phyloP scores from a whole-genome alignment of 2,329 filamentous ascomycete genomes.

The Claviceps sp. region DNA sequence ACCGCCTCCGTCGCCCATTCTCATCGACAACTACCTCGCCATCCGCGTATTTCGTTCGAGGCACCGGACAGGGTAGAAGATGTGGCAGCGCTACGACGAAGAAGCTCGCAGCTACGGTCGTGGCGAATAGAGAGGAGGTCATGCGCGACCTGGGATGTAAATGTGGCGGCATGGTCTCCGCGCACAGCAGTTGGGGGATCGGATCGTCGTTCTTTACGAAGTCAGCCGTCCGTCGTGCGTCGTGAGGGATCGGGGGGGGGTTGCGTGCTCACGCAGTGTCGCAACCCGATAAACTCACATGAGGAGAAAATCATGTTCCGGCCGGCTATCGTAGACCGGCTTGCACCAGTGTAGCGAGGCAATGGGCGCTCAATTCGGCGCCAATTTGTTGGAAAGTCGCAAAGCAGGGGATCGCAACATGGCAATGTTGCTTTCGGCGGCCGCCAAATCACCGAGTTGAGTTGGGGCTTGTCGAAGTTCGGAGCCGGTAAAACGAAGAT shows the following conservation, averaged over 20 bases:
- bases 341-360: not conserved
- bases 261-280: too few species aligned
- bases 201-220: conserved; percentile 2
- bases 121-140: conserved; percentile 88
- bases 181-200: not conserved
- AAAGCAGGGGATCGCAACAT: not conserved
- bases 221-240: not conserved
- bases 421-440: conserved; percentile 1
- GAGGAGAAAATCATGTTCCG: conserved; percentile 10
- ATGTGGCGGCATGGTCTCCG: conserved; percentile 58
- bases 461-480: conserved; percentile 6
- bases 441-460: conserved; percentile 5
- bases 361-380: conserved; percentile 1
- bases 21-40: conserved; percentile 37
- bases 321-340: not conserved
- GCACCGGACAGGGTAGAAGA: conserved; percentile 79
- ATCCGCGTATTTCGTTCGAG: conserved; percentile 62
- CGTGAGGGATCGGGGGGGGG: not conserved
- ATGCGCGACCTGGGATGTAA: conserved; percentile 87
- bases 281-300: conserved; percentile 7
- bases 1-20: conserved; percentile 30
- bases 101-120: conserved; percentile 81
- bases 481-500: conserved; percentile 9
- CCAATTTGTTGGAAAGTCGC: not conserved
- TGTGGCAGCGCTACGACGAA: conserved; percentile 87